These are phyloP conservation scores for Pyrenophora seminiperda DNA, from an alignment of 2,329 filamentous ascomycete species.

Conservation along the genomic window DNA sequence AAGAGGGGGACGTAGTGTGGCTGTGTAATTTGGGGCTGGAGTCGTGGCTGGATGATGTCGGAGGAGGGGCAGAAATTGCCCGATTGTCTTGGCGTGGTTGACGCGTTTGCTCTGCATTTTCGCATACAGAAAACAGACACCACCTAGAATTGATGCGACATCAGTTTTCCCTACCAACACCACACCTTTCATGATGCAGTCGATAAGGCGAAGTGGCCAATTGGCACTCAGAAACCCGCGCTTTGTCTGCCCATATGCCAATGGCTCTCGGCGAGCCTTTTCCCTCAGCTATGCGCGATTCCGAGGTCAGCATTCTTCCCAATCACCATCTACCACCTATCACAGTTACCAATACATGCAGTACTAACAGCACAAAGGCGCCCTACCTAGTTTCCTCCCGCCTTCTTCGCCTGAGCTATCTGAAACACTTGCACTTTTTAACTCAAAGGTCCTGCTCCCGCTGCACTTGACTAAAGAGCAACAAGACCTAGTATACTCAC, in stretches of 20 bases:
- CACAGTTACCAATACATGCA: too few relatives aligned
- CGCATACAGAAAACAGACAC: too few relatives aligned
- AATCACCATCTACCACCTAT: neutral
- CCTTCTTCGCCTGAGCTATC: conserved; percentile 51
- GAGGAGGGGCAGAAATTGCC: neutral
- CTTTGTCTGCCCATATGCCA: conserved; percentile 16
- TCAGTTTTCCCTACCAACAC: neutral
- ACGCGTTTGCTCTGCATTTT: conserved; percentile 31
- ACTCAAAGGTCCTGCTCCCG: conserved; percentile 53
- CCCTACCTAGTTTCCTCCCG: conserved; percentile 50
- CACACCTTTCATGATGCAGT: conserved; percentile 35
- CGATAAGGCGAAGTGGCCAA: conserved; percentile 38
- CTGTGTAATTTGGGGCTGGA: conserved; percentile 16
- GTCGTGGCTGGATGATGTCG: conserved; percentile 12
- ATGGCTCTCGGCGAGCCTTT: conserved; percentile 38
- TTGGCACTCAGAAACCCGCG: conserved; percentile 27
- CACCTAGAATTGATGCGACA: conserved; percentile 6
- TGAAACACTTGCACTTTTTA: conserved; percentile 47
- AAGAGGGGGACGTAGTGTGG: conserved; percentile 21
- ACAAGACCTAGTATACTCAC: conserved; percentile 50
- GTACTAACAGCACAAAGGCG: conserved; percentile 28
- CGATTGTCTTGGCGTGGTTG: conserved; percentile 36
- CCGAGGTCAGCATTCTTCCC: conserved; percentile 28
- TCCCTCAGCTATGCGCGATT: conserved; percentile 29
- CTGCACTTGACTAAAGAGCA: conserved; percentile 50